Conservation (phyloP, 257 asterid genomes). For the Parsonsia alboflavescens region DNA sequence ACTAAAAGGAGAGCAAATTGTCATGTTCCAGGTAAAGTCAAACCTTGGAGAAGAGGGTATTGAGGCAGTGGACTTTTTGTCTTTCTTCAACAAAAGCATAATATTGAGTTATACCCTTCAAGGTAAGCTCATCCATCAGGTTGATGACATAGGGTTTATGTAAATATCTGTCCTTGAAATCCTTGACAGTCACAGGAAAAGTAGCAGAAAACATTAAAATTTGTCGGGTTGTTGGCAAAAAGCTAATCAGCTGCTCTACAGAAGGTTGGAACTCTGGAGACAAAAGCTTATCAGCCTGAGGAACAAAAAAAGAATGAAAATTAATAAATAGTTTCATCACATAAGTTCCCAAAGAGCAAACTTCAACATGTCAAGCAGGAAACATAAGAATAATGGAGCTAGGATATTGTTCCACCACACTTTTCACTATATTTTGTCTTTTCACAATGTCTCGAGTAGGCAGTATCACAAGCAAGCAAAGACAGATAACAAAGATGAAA, state of each 20-base stretch:
- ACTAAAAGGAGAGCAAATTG: background rate
- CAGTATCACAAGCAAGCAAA: background rate
- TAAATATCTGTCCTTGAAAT: slow-evolving; percentile 73
- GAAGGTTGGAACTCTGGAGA: slow-evolving; percentile 94
- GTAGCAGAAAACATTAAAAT: slow-evolving; percentile 91
- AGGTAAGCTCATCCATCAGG: slow-evolving; percentile 93
- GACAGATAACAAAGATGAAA: background rate
- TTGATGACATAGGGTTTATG: slow-evolving; percentile 69
- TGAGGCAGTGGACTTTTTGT: slow-evolving; percentile 87
- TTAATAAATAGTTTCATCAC: background rate
- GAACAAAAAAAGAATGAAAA: slow-evolving; percentile 6
- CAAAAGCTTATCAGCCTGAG: slow-evolving; percentile 92
- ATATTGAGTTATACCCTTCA: slow-evolving; percentile 82
- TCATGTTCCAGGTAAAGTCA: background rate
- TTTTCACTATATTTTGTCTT: too few relatives aligned
- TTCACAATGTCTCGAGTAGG: background rate
- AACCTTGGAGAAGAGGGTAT: slow-evolving; percentile 84
- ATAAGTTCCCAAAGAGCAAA: background rate
- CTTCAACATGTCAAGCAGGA: background rate
- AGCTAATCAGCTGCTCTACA: slow-evolving; percentile 64
- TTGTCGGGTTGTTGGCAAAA: slow-evolving; percentile 67
- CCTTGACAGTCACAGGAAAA: slow-evolving; percentile 81
- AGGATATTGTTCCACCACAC: too few relatives aligned
- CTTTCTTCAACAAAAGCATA: slow-evolving; percentile 95
- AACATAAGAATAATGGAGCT: background rate